phyloP scores from a whole-genome alignment of 2,329 filamentous ascomycete species.

The Clathrospora elynae region DNA sequence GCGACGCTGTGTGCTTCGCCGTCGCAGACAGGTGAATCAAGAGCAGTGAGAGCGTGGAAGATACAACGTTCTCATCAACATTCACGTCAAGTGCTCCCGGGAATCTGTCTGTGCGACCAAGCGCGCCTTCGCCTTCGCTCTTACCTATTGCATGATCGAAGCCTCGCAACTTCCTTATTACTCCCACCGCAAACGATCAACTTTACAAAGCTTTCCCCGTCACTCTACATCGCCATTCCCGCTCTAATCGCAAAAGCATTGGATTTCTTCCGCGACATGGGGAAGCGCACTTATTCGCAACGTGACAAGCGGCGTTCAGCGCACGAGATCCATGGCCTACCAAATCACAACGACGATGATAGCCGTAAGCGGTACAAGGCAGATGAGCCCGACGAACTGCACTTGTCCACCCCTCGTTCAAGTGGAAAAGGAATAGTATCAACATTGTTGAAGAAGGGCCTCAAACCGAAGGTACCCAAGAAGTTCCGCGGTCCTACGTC shows the following conservation, averaged over 20 bases:
- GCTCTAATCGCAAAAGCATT: constrained; percentile 12
- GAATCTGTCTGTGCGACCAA: background rate
- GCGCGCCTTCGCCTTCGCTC: background rate
- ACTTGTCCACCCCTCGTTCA: constrained; percentile 4
- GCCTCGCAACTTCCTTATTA: constrained; percentile 8
- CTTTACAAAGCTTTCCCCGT: constrained; percentile 2
- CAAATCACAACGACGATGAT: too few species aligned
- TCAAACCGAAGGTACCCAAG: too few species aligned
- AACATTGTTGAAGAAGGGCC: constrained; percentile 15
- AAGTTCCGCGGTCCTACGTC: constrained; percentile 26
- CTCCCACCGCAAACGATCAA: constrained; percentile 2
- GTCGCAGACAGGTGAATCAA: too few species aligned
- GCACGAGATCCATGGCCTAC: too few species aligned
- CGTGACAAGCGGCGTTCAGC: constrained; percentile 19
- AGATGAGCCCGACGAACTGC: constrained; percentile 14
- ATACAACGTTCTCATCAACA: background rate
- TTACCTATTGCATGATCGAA: constrained; percentile 17
- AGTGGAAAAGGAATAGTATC: constrained; percentile 6
- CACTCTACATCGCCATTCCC: constrained; percentile 13
- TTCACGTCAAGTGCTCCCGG: background rate
- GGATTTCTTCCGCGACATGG: constrained; percentile 16
- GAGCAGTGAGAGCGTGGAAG: too few species aligned
- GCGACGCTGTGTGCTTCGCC: too few species aligned
- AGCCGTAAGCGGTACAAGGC: constrained; percentile 24
- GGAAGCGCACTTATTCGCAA: constrained; percentile 28